Evolutionary conservation across 2,329 filamentous ascomycete genomes (phyloP), one percentile per base, ranked within the genome.

Genomic region (Trichoderma koningiopsis): DNA sequence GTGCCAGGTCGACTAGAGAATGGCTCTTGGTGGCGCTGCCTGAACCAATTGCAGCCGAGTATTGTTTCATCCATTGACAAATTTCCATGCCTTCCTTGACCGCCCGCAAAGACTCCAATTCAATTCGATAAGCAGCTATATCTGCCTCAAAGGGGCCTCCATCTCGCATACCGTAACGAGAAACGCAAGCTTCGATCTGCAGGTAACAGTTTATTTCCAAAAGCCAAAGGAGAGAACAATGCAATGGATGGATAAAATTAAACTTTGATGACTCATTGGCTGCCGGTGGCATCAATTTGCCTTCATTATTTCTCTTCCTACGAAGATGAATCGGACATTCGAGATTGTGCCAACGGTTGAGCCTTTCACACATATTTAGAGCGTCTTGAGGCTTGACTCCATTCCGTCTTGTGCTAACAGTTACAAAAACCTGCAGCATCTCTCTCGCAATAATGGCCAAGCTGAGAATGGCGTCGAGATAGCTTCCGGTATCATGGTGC

Each of bases 141-240:
- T 58, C 62, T 5, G 52, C 53, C 37, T 66, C 62, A 13, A 57
- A 66, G 16, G 53, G 53, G 5, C 27, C 27, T 33, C 27, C 37
- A 11, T 10, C 24, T 35, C 47, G 62, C 53, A 66, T 29, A 13
- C 62, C 53, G 22, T 66, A 57, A n/a, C 47, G 53, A 5, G 53
- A 66, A 35, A 66, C 37, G 37, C 62, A 66, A 14, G 56, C 62
- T 35, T 58, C 62, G 22, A 66, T 31, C 52, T 66, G 62, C 53
- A 66, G n/a, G 14, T 58, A 66, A 49, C 62, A 66, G 16, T 66
- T 66, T 40, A 47, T 47, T 57, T 66, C 52, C n/a, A 57, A 53
- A 35, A 66, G 27, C 62, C 62, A 66, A 35, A 66, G 52, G 53
- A 49, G 43, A 3, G 37, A 49, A 5, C 62, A 66, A 4, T 58